Conservation (phyloP, 23 red algal species). For the Agarophyton chilense region DNA sequence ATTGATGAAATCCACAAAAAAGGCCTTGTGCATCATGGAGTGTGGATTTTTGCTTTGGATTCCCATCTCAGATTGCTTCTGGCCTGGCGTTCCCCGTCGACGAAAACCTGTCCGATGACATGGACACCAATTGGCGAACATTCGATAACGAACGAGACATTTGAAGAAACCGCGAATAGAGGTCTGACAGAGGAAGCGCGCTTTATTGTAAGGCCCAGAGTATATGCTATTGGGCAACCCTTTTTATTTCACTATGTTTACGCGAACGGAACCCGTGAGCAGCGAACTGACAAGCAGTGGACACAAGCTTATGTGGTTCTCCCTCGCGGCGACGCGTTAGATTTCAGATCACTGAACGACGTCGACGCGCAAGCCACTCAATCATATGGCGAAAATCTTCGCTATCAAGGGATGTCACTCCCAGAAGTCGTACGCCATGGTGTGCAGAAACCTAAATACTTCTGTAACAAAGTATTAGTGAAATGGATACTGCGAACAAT, state of each 20-base stretch:
- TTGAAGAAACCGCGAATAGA: conserved; percentile 36
- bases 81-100: conserved; percentile 46
- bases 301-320: conserved; percentile 58
- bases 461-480: conserved; percentile 28
- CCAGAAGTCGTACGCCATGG: conserved; percentile 55
- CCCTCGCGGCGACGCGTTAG: conserved; percentile 39
- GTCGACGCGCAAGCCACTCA: not conserved
- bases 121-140: conserved; percentile 67
- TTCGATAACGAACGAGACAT: conserved; percentile 47
- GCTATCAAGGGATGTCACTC: conserved; percentile 60
- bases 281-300: conserved; percentile 63
- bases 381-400: conserved; percentile 37
- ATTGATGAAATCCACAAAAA: conserved; percentile 52
- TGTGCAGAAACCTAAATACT: conserved; percentile 29
- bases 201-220: conserved; percentile 42
- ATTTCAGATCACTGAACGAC: conserved; percentile 55
- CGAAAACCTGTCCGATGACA: conserved; percentile 61
- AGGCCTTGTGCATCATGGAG: conserved; percentile 45
- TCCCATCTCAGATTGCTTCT: conserved; percentile 49
- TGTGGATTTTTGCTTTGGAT: conserved; percentile 60
- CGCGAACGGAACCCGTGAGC: conserved; percentile 31
- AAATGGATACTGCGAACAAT: conserved; percentile 64
- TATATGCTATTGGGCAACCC: conserved; percentile 33
- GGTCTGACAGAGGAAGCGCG: conserved; percentile 51
- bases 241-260: conserved; percentile 46